A percentile compares a stretch with the other conserved stretches of the same genome.
Evolutionary conservation across 2,329 filamentous ascomycete species (phyloP).

Genomic region (Calonectria ilicicola): DNA sequence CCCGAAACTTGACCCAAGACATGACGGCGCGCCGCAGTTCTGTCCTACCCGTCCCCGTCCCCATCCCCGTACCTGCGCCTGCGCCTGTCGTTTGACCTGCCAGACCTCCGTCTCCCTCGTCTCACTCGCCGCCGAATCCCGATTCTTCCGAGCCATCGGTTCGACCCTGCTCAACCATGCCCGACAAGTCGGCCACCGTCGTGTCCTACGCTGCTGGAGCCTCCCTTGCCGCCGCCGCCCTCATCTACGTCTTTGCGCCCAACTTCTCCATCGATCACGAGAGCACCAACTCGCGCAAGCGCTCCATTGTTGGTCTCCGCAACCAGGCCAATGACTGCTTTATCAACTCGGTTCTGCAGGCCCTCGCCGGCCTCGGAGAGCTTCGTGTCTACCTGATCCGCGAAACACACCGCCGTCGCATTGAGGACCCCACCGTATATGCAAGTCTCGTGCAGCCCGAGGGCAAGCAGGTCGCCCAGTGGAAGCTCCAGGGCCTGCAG

Average conservation of each 20-base stretch:
- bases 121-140: conserved; percentile 26
- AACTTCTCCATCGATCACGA: conserved; percentile 95
- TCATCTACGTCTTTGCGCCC: conserved; percentile 98
- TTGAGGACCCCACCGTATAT: conserved; percentile 85
- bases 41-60: conserved; percentile 39
- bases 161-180: conserved; percentile 45
- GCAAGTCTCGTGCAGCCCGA: conserved; percentile 67
- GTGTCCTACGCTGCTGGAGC: conserved; percentile 96
- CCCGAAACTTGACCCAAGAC: conserved; percentile 27
- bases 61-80: conserved; percentile 22
- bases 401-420: conserved; percentile 84
- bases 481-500: conserved; percentile 78
- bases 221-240: conserved; percentile 91
- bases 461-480: conserved; percentile 60
- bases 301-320: conserved; percentile 86
- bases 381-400: conserved; percentile 92
- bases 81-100: conserved; percentile 33
- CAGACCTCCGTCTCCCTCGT: conserved; percentile 34
- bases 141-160: conserved; percentile 36
- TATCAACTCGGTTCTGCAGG: conserved; percentile 96
- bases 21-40: conserved; percentile 37
- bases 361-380: conserved; percentile 89
- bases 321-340: conserved; percentile 97
- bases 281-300: conserved; percentile 75
- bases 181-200: conserved; percentile 52